Percentiles rank a stretch among this genome's conserved stretches.
Evolutionary conservation across 768 basidiomycete genomes (phyloP).

Genomic region (Suillus lakei): DNA sequence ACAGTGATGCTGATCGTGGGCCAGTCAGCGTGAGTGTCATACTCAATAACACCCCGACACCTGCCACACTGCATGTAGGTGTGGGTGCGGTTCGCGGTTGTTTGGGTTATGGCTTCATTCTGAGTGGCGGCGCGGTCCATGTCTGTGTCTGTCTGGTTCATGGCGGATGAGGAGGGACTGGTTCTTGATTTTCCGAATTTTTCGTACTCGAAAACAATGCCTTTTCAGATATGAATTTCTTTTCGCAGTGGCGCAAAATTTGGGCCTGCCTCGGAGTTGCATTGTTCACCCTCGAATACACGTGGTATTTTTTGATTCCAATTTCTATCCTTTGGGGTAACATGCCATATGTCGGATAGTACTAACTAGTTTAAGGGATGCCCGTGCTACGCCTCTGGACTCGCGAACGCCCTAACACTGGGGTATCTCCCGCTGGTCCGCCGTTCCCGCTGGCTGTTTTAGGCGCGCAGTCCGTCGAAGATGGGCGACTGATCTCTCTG

Average conservation of each 20-base stretch:
- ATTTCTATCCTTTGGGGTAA: neutral
- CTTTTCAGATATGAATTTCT: neutral
- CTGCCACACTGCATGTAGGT: conserved; percentile 23
- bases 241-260: neutral
- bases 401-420: neutral
- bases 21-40: conserved; percentile 30
- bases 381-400: neutral
- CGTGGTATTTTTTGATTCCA: neutral
- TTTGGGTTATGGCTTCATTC: neutral
- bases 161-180: neutral
- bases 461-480: neutral
- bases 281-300: conserved; percentile 4
- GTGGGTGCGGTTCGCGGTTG: neutral
- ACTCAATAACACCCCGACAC: conserved; percentile 31
- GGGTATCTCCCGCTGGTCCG: neutral
- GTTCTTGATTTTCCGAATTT: neutral
- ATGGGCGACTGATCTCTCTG: too few species aligned
- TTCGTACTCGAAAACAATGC: neutral
- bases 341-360: neutral
- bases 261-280: neutral
- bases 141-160: conserved; percentile 20
- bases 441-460: neutral
- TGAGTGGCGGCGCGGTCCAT: conserved; percentile 12
- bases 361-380: neutral
- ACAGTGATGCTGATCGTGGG: conserved; percentile 28